phyloP scores from a whole-genome alignment of 345 rosid genomes.

The Durio zibethinus region DNA sequence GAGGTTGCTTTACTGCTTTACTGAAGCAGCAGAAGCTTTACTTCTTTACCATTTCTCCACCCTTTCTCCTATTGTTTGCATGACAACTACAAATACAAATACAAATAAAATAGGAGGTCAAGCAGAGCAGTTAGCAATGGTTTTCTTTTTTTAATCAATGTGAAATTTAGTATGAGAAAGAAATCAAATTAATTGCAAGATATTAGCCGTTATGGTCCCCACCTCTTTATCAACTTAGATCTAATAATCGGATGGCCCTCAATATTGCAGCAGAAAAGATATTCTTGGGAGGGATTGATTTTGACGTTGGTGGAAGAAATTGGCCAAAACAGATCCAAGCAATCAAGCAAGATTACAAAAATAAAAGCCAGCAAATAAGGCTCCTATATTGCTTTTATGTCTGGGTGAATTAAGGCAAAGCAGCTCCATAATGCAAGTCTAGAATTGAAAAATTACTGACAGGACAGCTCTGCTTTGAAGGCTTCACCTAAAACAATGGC shows the following conservation, averaged over 20 bases:
- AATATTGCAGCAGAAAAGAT: background rate
- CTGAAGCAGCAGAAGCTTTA: background rate
- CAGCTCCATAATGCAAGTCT: background rate
- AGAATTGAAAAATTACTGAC: background rate
- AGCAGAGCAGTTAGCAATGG: background rate
- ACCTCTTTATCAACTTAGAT: background rate
- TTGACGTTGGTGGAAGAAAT: background rate
- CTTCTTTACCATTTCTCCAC: background rate
- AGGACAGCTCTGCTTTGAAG: background rate
- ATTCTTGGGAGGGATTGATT: background rate
- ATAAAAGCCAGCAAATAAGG: background rate
- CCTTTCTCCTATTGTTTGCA: background rate
- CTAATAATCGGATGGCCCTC: background rate
- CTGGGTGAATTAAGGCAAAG: constrained; percentile 1
- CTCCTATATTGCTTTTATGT: background rate
- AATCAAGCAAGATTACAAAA: background rate
- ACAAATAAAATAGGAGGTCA: background rate
- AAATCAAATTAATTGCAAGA: background rate
- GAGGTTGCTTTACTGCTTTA: background rate
- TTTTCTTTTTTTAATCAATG: background rate
- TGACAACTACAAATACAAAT: background rate
- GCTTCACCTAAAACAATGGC: background rate
- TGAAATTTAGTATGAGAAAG: background rate
- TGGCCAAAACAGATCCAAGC: background rate
- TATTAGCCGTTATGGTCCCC: background rate